A percentile compares a stretch with the other conserved stretches of the same genome.
phyloP scores from a whole-genome alignment of 352 stramenopile species.

The Halophytophthora polymorphica region DNA sequence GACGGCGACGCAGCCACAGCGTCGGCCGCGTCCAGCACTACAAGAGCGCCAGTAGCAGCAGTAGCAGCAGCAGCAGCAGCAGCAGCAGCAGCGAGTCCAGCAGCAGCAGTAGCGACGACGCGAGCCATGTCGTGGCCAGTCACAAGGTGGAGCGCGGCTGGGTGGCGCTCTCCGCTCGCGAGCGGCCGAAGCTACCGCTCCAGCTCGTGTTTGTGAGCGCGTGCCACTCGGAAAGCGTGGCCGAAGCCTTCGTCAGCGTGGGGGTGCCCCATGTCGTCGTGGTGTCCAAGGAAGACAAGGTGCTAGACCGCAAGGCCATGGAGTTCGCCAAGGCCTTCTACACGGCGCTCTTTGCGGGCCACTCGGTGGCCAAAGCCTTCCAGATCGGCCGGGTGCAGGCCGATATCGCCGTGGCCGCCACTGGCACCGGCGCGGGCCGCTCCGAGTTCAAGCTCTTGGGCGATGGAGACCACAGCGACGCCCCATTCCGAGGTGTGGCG shows the following conservation, averaged over 20 bases:
- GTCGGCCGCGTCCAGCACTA: conserved; percentile 1
- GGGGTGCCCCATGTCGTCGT: conserved; percentile 90
- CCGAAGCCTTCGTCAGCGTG: conserved; percentile 84
- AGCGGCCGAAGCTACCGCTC: conserved; percentile 43
- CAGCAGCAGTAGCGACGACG: conserved; percentile 16
- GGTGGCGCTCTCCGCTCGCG: conserved; percentile 31
- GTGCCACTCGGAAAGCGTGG: conserved; percentile 87
- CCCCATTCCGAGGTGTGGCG: conserved; percentile 61
- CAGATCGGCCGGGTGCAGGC: conserved; percentile 82
- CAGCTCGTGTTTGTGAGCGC: conserved; percentile 89
- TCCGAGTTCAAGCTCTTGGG: conserved; percentile 83
- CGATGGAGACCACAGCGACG: conserved; percentile 67
- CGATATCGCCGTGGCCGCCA: conserved; percentile 54
- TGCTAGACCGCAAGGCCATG: conserved; percentile 86
- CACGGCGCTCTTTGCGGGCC: conserved; percentile 75
- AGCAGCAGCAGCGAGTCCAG: conserved; percentile 8
- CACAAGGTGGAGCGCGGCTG: conserved; percentile 48
- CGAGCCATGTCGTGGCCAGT: conserved; percentile 20
- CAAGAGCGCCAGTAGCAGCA: conserved; percentile 5
- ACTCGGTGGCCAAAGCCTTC: conserved; percentile 76
- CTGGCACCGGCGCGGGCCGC: conserved; percentile 19
- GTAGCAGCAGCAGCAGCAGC: conserved; percentile 7
- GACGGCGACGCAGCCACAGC: conserved; percentile 4
- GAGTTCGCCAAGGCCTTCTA: conserved; percentile 90
- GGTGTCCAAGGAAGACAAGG: conserved; percentile 81